Base-by-base conservation (phyloP, 176 grass and related monocot species). In the sorghum (Sorghum bicolor) region DNA sequence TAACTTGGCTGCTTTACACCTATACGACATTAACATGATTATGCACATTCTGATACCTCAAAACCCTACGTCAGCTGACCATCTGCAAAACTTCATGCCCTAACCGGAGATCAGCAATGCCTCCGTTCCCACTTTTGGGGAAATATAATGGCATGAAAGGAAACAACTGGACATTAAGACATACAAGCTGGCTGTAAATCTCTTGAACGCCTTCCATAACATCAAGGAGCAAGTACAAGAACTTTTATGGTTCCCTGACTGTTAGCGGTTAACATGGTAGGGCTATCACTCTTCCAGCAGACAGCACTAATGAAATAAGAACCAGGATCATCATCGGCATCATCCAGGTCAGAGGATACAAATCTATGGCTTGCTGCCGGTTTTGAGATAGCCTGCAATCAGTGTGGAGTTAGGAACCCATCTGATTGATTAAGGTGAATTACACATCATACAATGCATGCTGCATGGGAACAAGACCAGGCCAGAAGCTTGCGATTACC, bases 191-290 rank as follows among this genome's bases (percentile, higher is more conserved):
- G 12, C 31, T 70, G 71, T 40, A 66, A 73, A 64, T 63, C 9
- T 39, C 9, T 72, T 43, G 14, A 38, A 67, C 20, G 19, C 13
- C 84, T 61, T 36, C 57, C 8, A 74, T 82, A 47, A 32, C 40
- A n/a, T 94, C 89, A 99, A 86, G 97, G 89, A 0, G 97, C 97
- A 47, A 99, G 93, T 19, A 96, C 93, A 55, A 99, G 91, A 73
- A 96, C 93, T 73, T 99, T 99, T 74, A 99, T 99, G 33, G 97
- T 99, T 16, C 97, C 97, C 80, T 99, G 97, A 81, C 97, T 99
- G 88, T 99, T 99, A 37, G 97, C 97, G 70, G 93, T 82, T 75
- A 99, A 65, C 97, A 99, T 99, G 12, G 93, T 99, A 68, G 97
- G 91, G 61, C 93, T 99, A 58, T 99, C 93, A 37, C 97, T 99